Evolutionary conservation across 1,284 basidiomycete genomes (phyloP).

Genomic region (Afroboletus lepidellus): DNA sequence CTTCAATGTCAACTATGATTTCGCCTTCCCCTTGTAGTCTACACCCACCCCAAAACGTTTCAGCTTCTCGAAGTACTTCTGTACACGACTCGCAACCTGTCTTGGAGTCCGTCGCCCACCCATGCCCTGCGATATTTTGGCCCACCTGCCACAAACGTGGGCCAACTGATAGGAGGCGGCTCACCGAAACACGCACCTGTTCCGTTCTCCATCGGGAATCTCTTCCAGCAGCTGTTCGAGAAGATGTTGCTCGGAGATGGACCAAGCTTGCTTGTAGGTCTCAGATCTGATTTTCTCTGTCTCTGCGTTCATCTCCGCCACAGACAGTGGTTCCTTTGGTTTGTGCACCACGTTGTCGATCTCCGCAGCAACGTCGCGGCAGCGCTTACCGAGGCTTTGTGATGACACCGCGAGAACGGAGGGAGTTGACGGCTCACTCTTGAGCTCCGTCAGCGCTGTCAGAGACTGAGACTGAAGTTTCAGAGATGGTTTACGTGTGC

Average conservation of each 20-base stretch:
- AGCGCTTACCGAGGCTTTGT: conserved; percentile 29
- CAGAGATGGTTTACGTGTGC: conserved; percentile 34
- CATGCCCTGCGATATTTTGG: conserved; percentile 79
- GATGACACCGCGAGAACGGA: conserved; percentile 10
- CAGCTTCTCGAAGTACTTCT: conserved; percentile 82
- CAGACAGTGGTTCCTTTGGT: conserved; percentile 19
- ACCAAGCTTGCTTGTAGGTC: conserved; percentile 79
- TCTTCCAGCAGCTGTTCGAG: conserved; percentile 69
- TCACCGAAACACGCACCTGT: conserved; percentile 47
- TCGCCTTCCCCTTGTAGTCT: conserved; percentile 38
- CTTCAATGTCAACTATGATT: conserved; percentile 15
- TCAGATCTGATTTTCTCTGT: conserved; percentile 52
- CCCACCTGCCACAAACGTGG: conserved; percentile 50
- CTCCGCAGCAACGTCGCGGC: conserved; percentile 21
- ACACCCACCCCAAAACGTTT: conserved; percentile 61
- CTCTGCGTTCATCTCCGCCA: conserved; percentile 20
- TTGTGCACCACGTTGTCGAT: conserved; percentile 14
- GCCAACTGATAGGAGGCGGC: conserved; percentile 4
- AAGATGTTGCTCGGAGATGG: conserved; percentile 68
- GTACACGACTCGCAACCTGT: conserved; percentile 82
- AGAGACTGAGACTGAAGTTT: conserved; percentile 30
- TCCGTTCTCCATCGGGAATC: conserved; percentile 74
- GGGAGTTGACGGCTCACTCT: conserved; percentile 10
- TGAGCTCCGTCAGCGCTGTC: conserved; percentile 11
- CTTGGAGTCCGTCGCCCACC: conserved; percentile 68